Base-by-base conservation (phyloP, 2,329 filamentous ascomycete genomes). In the Ophiostoma australiae region DNA sequence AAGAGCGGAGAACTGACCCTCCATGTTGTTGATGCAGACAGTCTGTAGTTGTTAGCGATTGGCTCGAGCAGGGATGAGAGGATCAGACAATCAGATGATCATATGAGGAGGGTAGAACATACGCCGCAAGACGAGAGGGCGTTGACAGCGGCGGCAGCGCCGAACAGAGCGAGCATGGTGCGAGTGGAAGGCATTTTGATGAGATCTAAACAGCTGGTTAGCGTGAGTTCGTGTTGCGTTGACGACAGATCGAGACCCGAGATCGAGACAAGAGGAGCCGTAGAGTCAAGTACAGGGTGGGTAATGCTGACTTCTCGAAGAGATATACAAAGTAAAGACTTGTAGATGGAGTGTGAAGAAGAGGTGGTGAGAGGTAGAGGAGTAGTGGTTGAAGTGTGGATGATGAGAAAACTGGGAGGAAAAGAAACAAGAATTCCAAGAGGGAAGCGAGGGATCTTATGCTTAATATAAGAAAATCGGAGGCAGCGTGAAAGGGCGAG, bases 121-220 rank as follows among this genome's bases (percentile, higher is more conserved):
- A 88, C 86, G 78, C 82, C 85, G 75, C 86, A 88, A 23, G 76
- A 71, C 44, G 84, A 81, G 69, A 87, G 83, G 58, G 80, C 76
- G 67, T 80, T 78, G 73, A 80, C 80, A 70, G 83, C 76, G 74
- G 80, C 72, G 35, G 71, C 71, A 27, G 77, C 80, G 35, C 41
- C 80, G 76, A 83, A 74, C 73, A 83, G 76, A 74, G 76, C 72
- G 69, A 78, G 63, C 75, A 85, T 63, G 41, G 67, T 23, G 58
- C 69, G 58, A 61, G 52, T 75, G 75, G 82, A 73, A 72, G 79
- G 76, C 71, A 80, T 79, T 83, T 86, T 87, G 85, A 65, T 37
- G 68, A 37, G 33, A 63, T 58, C 35, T 66, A 23, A 6, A 15
- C 27, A 31, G 27, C 27, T 3, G 31, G 68, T 63, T 87, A 75